Evolutionary conservation across 371 early-diverging fungal genomes (phyloP), one percentile per base, ranked within the genome.

Genomic region (Batkoa obscura): DNA sequence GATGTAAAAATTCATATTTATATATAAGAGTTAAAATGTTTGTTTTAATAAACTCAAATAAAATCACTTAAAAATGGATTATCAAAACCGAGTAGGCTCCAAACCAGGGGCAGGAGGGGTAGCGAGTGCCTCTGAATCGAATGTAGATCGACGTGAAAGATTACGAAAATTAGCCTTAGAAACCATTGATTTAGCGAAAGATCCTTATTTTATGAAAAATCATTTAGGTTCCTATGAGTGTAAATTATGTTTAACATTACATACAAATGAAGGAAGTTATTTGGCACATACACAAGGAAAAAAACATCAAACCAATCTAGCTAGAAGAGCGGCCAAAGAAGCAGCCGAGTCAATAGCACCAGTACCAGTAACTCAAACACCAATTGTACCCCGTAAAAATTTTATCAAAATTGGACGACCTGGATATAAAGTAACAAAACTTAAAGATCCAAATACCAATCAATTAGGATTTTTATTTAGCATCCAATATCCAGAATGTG

Each of bases 231-330:
- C 92, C 0, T 95, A 91, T 69, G 98, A 95, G 65, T 97, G 95
- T 74, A 92, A 94, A 69, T 81, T 97, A 17, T 90, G 90, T 68
- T 70, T 93, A 38, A 94, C 94, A 10, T 73, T 94, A 4, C 95
- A 94, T 68, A 88, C 80, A 55, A 94, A 91, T 65, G 98, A 97
- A 66, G 98, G 96, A 0, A 85, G 86, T 4, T 97, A 97, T 68
- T 71, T 97, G 37, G 90, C 93, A 2, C 98, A 97, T 60, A 97
- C 98, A 2, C 98, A 97, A 68, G 98, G 95, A 50, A 95, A 95
- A 64, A 97, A 97, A 72, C 98, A 97, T 77, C 94, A 94, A 59
- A 84, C 88, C 43, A 97, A 97, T 60, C 64, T 97, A 53, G 91
- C 88, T 4, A 76, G 96, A 10, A 79, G 98, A 36, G 90, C 91